Evolutionary conservation across 805 yeast genomes (phyloP).

Genomic region (Hanseniaspora guilliermondii): DNA sequence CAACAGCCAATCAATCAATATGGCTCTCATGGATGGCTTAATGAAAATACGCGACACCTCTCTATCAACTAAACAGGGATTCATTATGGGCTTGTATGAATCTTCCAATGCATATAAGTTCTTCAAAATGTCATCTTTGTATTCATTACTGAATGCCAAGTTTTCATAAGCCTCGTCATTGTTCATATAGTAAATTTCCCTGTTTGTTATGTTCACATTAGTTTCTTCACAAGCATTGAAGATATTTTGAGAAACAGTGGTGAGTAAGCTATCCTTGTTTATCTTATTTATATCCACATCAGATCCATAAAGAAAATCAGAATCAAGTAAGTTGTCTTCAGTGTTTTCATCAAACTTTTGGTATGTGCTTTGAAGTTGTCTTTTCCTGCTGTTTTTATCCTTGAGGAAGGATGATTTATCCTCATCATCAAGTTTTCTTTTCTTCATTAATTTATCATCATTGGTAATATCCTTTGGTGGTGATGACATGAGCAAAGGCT

Average conservation of each 20-base stretch:
- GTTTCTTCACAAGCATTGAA: background rate
- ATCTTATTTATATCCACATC: background rate
- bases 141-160: constrained; percentile 83
- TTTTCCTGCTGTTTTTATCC: background rate
- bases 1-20: constrained; percentile 86
- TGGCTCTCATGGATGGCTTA: constrained; percentile 73
- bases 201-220: too few species aligned
- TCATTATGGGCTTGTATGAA: constrained; percentile 57
- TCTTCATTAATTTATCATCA: background rate
- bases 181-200: background rate
- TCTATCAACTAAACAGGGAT: constrained; percentile 37
- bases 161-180: constrained; percentile 26
- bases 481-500: constrained; percentile 1
- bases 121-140: constrained; percentile 71
- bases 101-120: constrained; percentile 58
- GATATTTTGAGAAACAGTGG: background rate
- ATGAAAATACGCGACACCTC: constrained; percentile 29
- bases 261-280: background rate
- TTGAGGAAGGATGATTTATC: background rate
- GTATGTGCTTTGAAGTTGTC: background rate
- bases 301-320: background rate
- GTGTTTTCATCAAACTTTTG: background rate
- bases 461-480: background rate
- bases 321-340: background rate
- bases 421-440: constrained; percentile 1